Base-by-base conservation (phyloP, 169 alveolate genomes). In the Babesia caballi region DNA sequence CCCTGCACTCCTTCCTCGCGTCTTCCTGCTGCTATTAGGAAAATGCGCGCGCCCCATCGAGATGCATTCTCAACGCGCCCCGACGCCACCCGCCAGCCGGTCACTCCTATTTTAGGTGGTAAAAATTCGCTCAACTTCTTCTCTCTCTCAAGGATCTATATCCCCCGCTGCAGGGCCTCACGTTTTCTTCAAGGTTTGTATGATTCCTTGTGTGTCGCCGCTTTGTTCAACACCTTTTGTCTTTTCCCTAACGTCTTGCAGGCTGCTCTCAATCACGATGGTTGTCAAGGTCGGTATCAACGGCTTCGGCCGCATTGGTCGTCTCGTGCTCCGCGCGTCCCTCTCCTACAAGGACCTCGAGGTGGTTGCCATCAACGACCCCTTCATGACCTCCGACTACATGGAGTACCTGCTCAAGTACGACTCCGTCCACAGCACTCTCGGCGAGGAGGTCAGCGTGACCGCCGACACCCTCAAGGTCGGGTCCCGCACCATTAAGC, bases 241-340 rank as follows among this genome's bases (percentile, higher is more conserved):
- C 19, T 4, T 5, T 28, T n/a, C 6, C 21, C n/a, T 40, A 52
- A 33, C 21, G 8, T 52, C 12, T 52, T 52, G 7, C 60, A 52
- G 60, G 27, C 42, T 40, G 1, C 61, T 30, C 19, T 27, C 17
- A n/a, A 6, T 49, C 51, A 81, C 74, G 71, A 95, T 93, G 97
- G 91, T 91, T 56, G 95, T 94, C 65, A 92, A 93, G 65, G 63
- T 98, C 49, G 99, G 99, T 36, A 97, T 97, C 91, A 98, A 98
- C 90, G 99, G 99, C 56, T 98, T 97, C 94, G 99, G 99, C 77
- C 96, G 99, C 78, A 97, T 98, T 85, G 99, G 99, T 51, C 96
- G 99, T 63, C 84, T 97, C 82, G 99, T 96, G 51, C 94, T 95
- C 90, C 95, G 99, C 67, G 98, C 99, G 4, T 94, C 97, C 57